These are phyloP conservation scores for Alternaria alternata DNA, from an alignment of 2,329 filamentous ascomycete genomes.

Conservation along the genomic window DNA sequence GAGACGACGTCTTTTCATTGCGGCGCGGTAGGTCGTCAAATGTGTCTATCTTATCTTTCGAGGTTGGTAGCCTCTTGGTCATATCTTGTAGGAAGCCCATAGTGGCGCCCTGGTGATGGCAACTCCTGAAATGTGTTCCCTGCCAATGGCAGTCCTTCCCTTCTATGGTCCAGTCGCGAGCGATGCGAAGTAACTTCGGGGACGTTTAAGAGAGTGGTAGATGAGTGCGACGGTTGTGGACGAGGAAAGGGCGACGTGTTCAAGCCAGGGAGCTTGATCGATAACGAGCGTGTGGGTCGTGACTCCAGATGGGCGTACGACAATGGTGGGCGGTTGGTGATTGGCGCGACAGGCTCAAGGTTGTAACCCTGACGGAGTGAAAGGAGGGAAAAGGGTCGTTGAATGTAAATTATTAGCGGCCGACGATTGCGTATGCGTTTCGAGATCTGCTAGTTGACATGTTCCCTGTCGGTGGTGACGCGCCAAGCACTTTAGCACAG, in stretches of 20 bases:
- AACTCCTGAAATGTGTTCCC: constrained; percentile 15
- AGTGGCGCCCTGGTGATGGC: constrained; percentile 10
- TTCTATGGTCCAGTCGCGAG: constrained; percentile 23
- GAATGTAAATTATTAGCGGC: constrained; percentile 21
- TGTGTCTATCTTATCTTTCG: constrained; percentile 53
- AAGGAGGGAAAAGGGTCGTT: constrained; percentile 16
- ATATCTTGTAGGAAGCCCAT: constrained; percentile 45
- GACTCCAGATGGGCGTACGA: constrained; percentile 19
- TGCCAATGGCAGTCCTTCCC: constrained; percentile 26
- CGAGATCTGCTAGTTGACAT: constrained; percentile 23
- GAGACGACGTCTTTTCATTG: constrained; percentile 56
- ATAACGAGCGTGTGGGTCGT: constrained; percentile 34
- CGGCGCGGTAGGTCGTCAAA: constrained; percentile 55
- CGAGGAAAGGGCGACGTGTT: constrained; percentile 27
- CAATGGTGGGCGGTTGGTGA: constrained; percentile 11
- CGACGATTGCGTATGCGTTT: constrained; percentile 34
- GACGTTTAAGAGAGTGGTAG: constrained; percentile 3
- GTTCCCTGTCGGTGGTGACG: constrained; percentile 23
- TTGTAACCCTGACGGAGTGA: constrained; percentile 5
- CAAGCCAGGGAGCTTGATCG: constrained; percentile 21
- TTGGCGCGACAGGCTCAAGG: constrained; percentile 4
- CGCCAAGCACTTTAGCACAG: constrained; percentile 20
- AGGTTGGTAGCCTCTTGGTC: constrained; percentile 56
- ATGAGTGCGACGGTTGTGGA: constrained; percentile 5
- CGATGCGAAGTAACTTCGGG: constrained; percentile 2